These are phyloP conservation scores for Scheffersomyces ergatensis DNA, from an alignment of 805 yeast genomes.

Conservation along the genomic window DNA sequence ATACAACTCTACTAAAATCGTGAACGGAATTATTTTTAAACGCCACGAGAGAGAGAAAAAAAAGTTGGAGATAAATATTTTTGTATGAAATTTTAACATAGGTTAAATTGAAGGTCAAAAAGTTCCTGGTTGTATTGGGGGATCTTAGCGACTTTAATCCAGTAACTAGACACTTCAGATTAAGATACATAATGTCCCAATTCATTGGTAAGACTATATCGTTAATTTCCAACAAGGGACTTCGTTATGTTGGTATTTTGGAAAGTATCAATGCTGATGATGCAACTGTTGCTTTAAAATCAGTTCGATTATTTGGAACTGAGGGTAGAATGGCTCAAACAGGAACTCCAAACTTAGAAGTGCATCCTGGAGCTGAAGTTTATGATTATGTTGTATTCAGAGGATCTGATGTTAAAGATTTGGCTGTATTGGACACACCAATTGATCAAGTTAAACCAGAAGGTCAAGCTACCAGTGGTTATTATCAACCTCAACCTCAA, in stretches of 20 bases:
- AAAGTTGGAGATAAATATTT: no score
- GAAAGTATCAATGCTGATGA: constrained; percentile 86
- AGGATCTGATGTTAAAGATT: constrained; percentile 89
- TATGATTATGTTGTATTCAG: constrained; percentile 80
- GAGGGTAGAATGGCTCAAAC: constrained; percentile 71
- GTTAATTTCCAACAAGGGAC: constrained; percentile 72
- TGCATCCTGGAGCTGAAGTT: constrained; percentile 64
- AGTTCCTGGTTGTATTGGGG: no score
- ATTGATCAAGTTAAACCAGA: constrained; percentile 62
- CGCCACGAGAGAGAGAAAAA: no score
- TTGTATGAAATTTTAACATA: no score
- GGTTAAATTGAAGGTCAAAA: no score
- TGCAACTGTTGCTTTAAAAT: constrained; percentile 79
- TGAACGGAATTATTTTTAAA: no score
- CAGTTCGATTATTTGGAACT: constrained; percentile 84
- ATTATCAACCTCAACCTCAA: constrained; percentile 12
- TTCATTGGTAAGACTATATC: constrained; percentile 89
- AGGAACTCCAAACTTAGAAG: constrained; percentile 66
- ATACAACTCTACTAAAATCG: no score
- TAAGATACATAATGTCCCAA: no score
- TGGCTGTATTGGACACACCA: constrained; percentile 75
- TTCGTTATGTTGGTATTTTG: constrained; percentile 86
- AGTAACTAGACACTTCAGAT: no score
- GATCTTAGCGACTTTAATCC: no score
- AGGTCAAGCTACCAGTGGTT: constrained; percentile 14